Conservation (phyloP, 2,329 filamentous ascomycete species). For the Beauveria bassiana region DNA sequence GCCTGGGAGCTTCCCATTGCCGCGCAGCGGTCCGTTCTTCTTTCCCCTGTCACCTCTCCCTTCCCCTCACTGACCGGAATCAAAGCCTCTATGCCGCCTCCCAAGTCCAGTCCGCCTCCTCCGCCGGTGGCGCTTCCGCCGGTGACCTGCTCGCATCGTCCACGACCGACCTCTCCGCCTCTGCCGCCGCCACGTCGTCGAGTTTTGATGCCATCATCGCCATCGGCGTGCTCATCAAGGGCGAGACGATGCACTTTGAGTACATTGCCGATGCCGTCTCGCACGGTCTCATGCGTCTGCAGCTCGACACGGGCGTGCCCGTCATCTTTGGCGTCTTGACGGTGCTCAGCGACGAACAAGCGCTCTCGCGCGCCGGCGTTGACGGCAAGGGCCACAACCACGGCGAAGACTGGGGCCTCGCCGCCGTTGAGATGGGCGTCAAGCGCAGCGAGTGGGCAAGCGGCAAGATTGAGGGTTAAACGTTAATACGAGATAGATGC, state of each 20-base stretch:
- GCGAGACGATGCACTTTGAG: conserved; percentile 98
- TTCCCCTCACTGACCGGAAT: conserved; percentile 13
- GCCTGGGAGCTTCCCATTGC: conserved; percentile 92
- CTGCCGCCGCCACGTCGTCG: conserved; percentile 35
- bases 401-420: conserved; percentile 91
- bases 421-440: conserved; percentile 86
- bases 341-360: conserved; percentile 81
- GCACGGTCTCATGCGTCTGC: conserved; percentile 89
- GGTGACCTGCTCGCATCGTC: conserved; percentile 68
- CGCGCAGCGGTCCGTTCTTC: conserved; percentile 61
- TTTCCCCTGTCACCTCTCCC: conserved; percentile 6
- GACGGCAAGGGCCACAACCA: conserved; percentile 70
- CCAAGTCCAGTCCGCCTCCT: conserved; percentile 68
- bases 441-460: conserved; percentile 80
- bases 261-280: conserved; percentile 91
- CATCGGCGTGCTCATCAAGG: conserved; percentile 94
- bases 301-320: conserved; percentile 80
- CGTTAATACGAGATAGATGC: neutral
- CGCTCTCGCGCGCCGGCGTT: conserved; percentile 73
- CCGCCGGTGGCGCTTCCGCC: conserved; percentile 53
- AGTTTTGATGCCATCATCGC: conserved; percentile 93
- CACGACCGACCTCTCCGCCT: conserved; percentile 56
- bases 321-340: conserved; percentile 91
- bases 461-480: conserved; percentile 48
- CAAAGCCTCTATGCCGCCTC: conserved; percentile 73